Percentiles rank a stretch among this genome's conserved stretches.
These are phyloP conservation scores for Limtongia smithiae DNA, from an alignment of 805 yeast genomes.

Conservation along the genomic window DNA sequence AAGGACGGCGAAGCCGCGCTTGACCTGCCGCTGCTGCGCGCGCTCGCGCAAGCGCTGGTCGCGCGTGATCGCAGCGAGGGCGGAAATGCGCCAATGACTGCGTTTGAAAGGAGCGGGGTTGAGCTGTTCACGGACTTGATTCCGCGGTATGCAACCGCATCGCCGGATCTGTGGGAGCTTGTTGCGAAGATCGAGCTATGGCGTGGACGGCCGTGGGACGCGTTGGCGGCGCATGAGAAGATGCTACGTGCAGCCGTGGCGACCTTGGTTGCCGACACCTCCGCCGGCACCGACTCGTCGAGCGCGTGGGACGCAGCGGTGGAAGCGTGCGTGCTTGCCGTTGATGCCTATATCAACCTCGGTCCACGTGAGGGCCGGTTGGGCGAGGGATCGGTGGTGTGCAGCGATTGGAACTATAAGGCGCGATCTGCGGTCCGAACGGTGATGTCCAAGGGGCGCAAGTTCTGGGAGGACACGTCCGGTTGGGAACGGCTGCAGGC, in stretches of 20 bases:
- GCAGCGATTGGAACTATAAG: constrained; percentile 89
- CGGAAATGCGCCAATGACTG: too few relatives aligned
- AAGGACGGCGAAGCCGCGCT: constrained; percentile 59
- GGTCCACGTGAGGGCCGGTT: constrained; percentile 66
- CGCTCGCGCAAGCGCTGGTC: constrained; percentile 62
- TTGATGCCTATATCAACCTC: constrained; percentile 78
- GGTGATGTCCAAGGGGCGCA: constrained; percentile 72
- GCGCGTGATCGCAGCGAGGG: constrained; percentile 37
- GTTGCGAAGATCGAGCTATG: constrained; percentile 84
- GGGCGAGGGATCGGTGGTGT: constrained; percentile 65
- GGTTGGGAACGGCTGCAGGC: constrained; percentile 68
- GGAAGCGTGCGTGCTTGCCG: constrained; percentile 70
- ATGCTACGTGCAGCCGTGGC: constrained; percentile 67
- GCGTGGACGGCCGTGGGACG: constrained; percentile 83
- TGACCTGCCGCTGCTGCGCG: constrained; percentile 73
- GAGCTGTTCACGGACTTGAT: constrained; percentile 67
- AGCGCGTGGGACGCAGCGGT: constrained; percentile 69
- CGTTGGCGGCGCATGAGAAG: constrained; percentile 79
- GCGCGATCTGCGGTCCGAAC: constrained; percentile 69
- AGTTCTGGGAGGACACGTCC: constrained; percentile 64
- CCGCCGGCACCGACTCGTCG: constrained; percentile 46
- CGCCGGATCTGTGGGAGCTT: constrained; percentile 71
- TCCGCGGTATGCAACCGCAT: constrained; percentile 64
- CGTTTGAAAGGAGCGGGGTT: constrained; percentile 65
- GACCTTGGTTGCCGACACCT: constrained; percentile 60